Evolutionary conservation across 2,329 filamentous ascomycete genomes (phyloP).

Genomic region (Fusarium veterinarium): DNA sequence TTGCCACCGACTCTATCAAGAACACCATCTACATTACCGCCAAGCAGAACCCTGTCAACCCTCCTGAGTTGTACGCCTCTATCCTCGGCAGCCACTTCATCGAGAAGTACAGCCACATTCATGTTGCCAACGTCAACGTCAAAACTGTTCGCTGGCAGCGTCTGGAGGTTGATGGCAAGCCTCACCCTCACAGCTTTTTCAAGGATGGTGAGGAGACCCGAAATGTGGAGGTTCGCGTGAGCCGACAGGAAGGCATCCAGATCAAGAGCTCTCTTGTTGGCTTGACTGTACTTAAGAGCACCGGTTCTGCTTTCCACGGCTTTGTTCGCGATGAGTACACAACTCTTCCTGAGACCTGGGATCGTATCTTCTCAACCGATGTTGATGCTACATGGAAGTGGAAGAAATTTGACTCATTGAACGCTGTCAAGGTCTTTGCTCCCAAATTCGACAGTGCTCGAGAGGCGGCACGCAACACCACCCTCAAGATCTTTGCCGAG

Average conservation of each 20-base stretch:
- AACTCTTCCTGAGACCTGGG: conserved; percentile 89
- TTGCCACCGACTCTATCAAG: conserved; percentile 98
- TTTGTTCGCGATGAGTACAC: conserved; percentile 96
- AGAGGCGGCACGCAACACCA: conserved; percentile 81
- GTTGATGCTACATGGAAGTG: conserved; percentile 90
- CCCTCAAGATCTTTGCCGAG: conserved; percentile 89
- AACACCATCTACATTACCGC: conserved; percentile 96
- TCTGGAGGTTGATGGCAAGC: conserved; percentile 85
- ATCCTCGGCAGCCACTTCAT: conserved; percentile 91
- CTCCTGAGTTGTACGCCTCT: conserved; percentile 90
- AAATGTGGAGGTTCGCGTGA: conserved; percentile 79
- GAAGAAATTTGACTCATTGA: conserved; percentile 74
- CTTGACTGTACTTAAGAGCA: conserved; percentile 93
- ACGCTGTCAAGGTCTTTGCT: conserved; percentile 73
- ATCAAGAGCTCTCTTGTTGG: conserved; percentile 83
- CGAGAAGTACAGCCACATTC: conserved; percentile 88
- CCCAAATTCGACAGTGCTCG: conserved; percentile 83
- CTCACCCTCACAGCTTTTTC: conserved; percentile 94
- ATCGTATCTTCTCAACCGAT: conserved; percentile 94
- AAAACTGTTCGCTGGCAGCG: conserved; percentile 91
- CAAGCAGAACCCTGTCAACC: conserved; percentile 91
- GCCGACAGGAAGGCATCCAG: conserved; percentile 75
- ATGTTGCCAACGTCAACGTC: conserved; percentile 83
- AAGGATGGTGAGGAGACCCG: conserved; percentile 90
- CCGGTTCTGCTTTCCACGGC: conserved; percentile 93